These are phyloP conservation scores for Xenosphaeropsis pyriputrescens DNA, from an alignment of 2,329 filamentous ascomycete species.

Conservation along the genomic window DNA sequence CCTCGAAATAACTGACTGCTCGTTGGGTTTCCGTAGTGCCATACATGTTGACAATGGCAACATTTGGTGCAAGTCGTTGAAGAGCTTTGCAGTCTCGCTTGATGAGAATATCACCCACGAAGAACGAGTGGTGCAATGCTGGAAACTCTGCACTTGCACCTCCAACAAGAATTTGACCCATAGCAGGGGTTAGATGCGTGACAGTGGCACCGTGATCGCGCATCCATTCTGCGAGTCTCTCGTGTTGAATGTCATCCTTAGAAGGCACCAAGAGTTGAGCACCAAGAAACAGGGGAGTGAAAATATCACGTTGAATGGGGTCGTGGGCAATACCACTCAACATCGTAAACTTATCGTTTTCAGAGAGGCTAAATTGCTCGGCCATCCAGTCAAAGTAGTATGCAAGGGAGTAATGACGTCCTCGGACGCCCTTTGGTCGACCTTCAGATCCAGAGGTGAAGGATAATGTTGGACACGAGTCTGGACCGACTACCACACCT, in stretches of 20 bases:
- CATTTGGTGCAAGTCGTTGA: constrained; percentile 62
- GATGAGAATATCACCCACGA: constrained; percentile 81
- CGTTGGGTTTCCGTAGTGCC: constrained; percentile 78
- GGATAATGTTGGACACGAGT: constrained; percentile 62
- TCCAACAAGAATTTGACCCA: constrained; percentile 90
- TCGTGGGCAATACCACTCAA: constrained; percentile 75
- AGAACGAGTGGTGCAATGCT: constrained; percentile 66
- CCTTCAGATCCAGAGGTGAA: constrained; percentile 69
- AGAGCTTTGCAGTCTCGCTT: constrained; percentile 67
- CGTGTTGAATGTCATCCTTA: constrained; percentile 73
- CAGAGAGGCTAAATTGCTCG: constrained; percentile 58
- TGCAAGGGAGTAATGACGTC: constrained; percentile 73
- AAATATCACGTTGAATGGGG: constrained; percentile 60
- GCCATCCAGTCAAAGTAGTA: constrained; percentile 94
- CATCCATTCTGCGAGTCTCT: constrained; percentile 83
- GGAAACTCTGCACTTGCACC: constrained; percentile 68
- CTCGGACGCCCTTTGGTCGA: constrained; percentile 72
- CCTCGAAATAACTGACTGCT: constrained; percentile 70
- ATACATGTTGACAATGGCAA: constrained; percentile 72
- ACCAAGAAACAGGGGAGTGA: constrained; percentile 80
- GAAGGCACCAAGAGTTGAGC: constrained; percentile 67
- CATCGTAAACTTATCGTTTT: constrained; percentile 66
- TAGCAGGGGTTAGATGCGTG: constrained; percentile 85
- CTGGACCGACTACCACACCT: constrained; percentile 69
- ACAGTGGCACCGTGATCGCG: constrained; percentile 57